These are phyloP conservation scores for Diospyros lotus DNA, from an alignment of 148 eudicot genomes.

Conservation along the genomic window DNA sequence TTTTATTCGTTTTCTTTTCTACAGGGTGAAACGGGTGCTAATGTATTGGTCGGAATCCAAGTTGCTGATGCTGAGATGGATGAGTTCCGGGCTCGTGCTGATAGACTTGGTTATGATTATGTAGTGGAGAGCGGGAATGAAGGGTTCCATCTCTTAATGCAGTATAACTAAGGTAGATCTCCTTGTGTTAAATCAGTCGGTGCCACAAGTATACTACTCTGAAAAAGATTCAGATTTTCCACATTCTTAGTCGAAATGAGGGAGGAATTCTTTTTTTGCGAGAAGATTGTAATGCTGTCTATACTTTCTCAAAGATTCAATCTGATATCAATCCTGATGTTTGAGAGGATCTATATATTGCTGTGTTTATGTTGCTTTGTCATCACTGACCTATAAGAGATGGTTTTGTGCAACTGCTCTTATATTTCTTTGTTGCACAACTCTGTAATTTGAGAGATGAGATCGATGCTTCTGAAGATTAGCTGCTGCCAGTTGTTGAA, in stretches of 20 bases:
- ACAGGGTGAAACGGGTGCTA: slow-evolving; percentile 92
- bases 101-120: slow-evolving; percentile 61
- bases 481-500: too few species aligned
- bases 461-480: too few species aligned
- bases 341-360: too few species aligned
- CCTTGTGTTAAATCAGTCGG: background rate
- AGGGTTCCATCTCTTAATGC: slow-evolving; percentile 70
- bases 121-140: slow-evolving; percentile 54
- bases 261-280: background rate
- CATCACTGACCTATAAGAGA: too few species aligned
- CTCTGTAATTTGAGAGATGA: too few species aligned
- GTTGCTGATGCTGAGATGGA: slow-evolving; percentile 50
- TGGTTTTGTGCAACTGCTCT: too few species aligned
- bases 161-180: background rate
- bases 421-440: too few species aligned
- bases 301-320: too few species aligned
- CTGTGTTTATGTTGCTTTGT: too few species aligned
- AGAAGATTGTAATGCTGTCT: too few species aligned
- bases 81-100: slow-evolving; percentile 53
- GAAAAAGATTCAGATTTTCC: background rate
- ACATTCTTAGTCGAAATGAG: background rate
- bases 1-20: background rate
- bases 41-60: slow-evolving; percentile 93
- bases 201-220: background rate
- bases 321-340: too few species aligned